Percentiles rank a stretch among this genome's conserved stretches.
Conservation (phyloP, 1,284 basidiomycete species). For the Pholiota adiposa region DNA sequence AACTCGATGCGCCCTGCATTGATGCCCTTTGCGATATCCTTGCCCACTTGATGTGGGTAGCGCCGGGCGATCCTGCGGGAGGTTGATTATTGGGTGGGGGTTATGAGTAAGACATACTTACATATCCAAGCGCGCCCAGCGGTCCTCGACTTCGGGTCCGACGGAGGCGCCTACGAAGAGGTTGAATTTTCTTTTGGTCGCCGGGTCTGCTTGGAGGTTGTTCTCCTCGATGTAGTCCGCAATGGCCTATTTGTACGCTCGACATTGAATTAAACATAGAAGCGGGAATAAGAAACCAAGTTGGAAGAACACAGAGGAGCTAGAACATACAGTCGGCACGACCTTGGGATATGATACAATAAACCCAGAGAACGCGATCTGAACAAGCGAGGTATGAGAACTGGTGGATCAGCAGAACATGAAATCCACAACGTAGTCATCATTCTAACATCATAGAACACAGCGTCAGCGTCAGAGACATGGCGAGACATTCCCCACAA, state of each 20-base stretch:
- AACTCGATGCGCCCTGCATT: slow-evolving; percentile 51
- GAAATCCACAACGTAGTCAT: slow-evolving; percentile 40
- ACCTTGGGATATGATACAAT: slow-evolving; percentile 56
- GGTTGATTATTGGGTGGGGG: neutral
- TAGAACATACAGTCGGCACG: slow-evolving; percentile 41
- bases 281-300: neutral
- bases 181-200: slow-evolving; percentile 52
- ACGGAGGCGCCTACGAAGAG: slow-evolving; percentile 54
- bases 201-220: slow-evolving; percentile 46
- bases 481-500: neutral
- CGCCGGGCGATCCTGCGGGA: slow-evolving; percentile 45
- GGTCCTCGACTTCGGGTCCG: slow-evolving; percentile 53
- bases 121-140: slow-evolving; percentile 51
- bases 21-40: slow-evolving; percentile 53
- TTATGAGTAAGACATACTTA: slow-evolving; percentile 20
- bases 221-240: slow-evolving; percentile 50
- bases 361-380: slow-evolving; percentile 56
- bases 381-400: neutral
- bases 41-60: slow-evolving; percentile 57
- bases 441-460: no score
- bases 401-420: neutral
- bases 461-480: neutral
- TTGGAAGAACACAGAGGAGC: neutral
- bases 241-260: slow-evolving; percentile 37
- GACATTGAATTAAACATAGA: neutral